Conservation (phyloP, 768 basidiomycete species). For the Hypsizygus marmoreus region DNA sequence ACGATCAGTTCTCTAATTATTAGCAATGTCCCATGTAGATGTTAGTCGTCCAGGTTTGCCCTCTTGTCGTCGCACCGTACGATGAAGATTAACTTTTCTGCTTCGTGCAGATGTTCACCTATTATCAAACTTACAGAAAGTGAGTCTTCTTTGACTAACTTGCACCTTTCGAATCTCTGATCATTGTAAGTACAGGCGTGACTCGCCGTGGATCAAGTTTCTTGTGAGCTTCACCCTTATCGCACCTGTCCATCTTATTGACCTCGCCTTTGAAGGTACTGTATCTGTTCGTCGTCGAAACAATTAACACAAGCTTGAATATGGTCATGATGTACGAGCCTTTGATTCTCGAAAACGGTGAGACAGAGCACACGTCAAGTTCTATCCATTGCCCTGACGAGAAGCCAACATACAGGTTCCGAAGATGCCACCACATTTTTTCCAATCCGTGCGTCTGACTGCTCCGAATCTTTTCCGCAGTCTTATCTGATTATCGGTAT, state of each 20-base stretch:
- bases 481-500: no score
- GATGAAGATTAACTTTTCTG: no score
- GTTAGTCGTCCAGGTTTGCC: no score
- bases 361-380: no score
- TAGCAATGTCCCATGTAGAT: no score
- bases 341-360: constrained; percentile 43
- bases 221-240: constrained; percentile 32
- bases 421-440: constrained; percentile 34
- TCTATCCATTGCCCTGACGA: neutral
- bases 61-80: no score
- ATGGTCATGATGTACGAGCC: constrained; percentile 51
- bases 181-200: constrained; percentile 27
- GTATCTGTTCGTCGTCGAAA: constrained; percentile 45
- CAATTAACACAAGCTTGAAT: constrained; percentile 44
- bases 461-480: no score
- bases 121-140: constrained; percentile 43
- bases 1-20: no score
- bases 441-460: constrained; percentile 34
- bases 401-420: constrained; percentile 24
- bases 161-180: neutral
- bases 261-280: constrained; percentile 29
- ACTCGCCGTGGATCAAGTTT: constrained; percentile 42
- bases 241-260: neutral
- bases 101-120: constrained; percentile 28
- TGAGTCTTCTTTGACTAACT: constrained; percentile 16